A percentile compares a stretch with the other conserved stretches of the same genome.
Evolutionary conservation across 371 early-diverging fungal genomes (phyloP).

Genomic region (Chytridium lagenaria): DNA sequence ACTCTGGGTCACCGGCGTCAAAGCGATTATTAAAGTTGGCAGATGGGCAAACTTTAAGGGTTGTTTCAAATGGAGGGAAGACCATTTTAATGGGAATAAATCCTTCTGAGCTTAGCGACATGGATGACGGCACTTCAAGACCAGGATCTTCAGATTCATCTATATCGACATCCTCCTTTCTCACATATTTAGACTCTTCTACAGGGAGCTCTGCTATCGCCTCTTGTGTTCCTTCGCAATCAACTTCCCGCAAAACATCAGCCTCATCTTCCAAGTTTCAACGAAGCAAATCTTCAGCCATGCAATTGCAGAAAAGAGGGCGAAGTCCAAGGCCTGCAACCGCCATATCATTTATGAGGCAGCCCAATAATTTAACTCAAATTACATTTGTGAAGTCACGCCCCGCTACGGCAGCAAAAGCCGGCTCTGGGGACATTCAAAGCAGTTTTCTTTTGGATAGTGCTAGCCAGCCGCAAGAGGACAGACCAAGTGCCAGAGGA

Average conservation of each 20-base stretch:
- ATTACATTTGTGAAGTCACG: constrained; percentile 51
- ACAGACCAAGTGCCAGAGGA: not conserved
- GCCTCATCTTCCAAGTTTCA: constrained; percentile 5
- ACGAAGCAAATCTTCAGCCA: not conserved
- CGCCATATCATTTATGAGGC: constrained; percentile 58
- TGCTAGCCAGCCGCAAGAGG: not conserved
- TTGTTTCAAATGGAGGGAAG: constrained; percentile 4
- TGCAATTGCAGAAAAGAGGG: not conserved
- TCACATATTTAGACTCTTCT: constrained; percentile 2
- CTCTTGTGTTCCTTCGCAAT: not conserved
- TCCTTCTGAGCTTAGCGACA: not conserved
- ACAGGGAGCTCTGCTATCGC: constrained; percentile 17
- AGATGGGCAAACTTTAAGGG: constrained; percentile 21
- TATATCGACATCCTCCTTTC: constrained; percentile 37
- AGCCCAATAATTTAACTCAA: constrained; percentile 36
- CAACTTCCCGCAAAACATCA: not conserved
- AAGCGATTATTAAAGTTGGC: constrained; percentile 38
- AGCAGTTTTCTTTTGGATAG: not conserved
- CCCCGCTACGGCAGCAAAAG: constrained; percentile 47
- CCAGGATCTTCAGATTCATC: constrained; percentile 36
- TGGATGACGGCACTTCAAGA: constrained; percentile 3
- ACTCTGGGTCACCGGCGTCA: not conserved
- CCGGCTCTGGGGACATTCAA: not conserved
- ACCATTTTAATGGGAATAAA: constrained; percentile 5
- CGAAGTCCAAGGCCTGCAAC: constrained; percentile 49